phyloP scores from a whole-genome alignment of 805 yeast species.

The Lipomyces spencermartinsiae region DNA sequence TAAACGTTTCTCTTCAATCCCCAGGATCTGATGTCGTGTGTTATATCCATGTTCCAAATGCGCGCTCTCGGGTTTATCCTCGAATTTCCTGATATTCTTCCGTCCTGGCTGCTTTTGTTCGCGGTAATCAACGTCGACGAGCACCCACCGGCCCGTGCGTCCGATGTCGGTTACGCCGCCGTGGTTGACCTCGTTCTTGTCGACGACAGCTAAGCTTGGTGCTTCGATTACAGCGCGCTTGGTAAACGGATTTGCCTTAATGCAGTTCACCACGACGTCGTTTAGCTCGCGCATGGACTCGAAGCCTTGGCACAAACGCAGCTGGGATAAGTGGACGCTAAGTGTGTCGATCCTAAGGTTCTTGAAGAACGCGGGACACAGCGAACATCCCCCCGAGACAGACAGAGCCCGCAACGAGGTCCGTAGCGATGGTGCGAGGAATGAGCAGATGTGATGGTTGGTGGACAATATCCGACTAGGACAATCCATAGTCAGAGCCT shows the following conservation, averaged over 20 bases:
- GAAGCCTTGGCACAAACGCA: conserved; percentile 34
- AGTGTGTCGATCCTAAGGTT: conserved; percentile 24
- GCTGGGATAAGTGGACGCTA: conserved; percentile 26
- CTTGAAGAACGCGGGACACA: conserved; percentile 34
- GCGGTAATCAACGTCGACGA: conserved; percentile 30
- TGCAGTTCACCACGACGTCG: conserved; percentile 23
- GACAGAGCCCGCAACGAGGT: conserved; percentile 20
- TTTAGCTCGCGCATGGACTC: conserved; percentile 32
- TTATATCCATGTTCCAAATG: neutral
- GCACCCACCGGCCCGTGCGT: conserved; percentile 28
- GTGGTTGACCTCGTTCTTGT: conserved; percentile 26
- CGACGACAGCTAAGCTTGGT: conserved; percentile 33
- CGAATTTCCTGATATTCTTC: conserved; percentile 11
- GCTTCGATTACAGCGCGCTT: conserved; percentile 28
- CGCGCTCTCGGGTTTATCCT: conserved; percentile 9
- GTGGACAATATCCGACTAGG: conserved; percentile 38
- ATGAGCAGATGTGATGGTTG: conserved; percentile 35
- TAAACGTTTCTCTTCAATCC: conserved; percentile 12
- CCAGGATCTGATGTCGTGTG: conserved; percentile 13
- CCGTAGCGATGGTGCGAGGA: conserved; percentile 31
- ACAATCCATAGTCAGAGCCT: conserved; percentile 31
- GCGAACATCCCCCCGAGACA: conserved; percentile 36
- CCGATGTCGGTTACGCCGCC: conserved; percentile 37
- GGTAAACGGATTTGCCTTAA: conserved; percentile 10
- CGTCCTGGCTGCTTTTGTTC: neutral